Conservation (phyloP, 805 yeast genomes). For the Zygoascus bituminiphila region DNA sequence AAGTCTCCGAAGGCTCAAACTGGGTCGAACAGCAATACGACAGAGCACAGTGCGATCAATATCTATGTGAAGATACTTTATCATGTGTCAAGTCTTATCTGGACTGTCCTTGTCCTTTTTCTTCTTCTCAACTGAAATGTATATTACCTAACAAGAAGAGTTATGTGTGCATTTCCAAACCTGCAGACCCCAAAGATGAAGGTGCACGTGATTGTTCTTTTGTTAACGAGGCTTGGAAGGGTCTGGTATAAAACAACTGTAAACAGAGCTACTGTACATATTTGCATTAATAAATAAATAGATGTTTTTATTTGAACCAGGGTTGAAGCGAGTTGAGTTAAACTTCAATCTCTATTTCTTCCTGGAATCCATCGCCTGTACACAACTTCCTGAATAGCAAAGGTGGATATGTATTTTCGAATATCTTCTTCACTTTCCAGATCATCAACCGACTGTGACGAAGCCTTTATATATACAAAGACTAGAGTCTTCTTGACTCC, state of each 20-base stretch:
- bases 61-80: constrained; percentile 76
- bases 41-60: constrained; percentile 42
- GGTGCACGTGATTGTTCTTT: constrained; percentile 78
- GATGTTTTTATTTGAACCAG: too few species aligned
- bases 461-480: constrained; percentile 55
- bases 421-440: constrained; percentile 9
- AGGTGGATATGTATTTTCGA: constrained; percentile 32
- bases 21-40: constrained; percentile 21
- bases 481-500: constrained; percentile 78
- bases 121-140: constrained; percentile 78
- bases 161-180: constrained; percentile 77
- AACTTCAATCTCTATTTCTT: constrained; percentile 70
- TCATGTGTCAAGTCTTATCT: constrained; percentile 60
- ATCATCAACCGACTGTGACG: constrained; percentile 25
- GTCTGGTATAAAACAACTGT: constrained; percentile 38
- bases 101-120: constrained; percentile 88
- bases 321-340: constrained; percentile 24
- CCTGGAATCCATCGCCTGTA: constrained; percentile 83
- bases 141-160: constrained; percentile 55
- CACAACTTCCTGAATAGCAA: constrained; percentile 54
- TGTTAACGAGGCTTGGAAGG: constrained; percentile 66
- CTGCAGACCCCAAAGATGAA: constrained; percentile 43
- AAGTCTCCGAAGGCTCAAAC: constrained; percentile 20
- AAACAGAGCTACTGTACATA: background rate
- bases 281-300: constrained; percentile 1